Evolutionary conservation across 1,284 basidiomycete species (phyloP).

Genomic region (Testicularia cyperi): DNA sequence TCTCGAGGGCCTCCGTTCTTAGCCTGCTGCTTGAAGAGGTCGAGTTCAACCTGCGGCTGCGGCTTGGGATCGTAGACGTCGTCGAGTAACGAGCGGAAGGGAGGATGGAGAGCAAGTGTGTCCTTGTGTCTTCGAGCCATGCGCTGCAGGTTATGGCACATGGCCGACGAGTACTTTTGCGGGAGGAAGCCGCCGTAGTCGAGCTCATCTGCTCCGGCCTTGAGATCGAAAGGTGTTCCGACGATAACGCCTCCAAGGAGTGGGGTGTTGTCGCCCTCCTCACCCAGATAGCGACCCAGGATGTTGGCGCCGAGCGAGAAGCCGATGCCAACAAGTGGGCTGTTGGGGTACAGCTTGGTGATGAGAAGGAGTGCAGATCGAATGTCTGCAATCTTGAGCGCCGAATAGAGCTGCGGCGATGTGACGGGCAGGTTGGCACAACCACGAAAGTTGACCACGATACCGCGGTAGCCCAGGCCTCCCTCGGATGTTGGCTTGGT

Average conservation of each 20-base stretch:
- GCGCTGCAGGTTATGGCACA: constrained; percentile 74
- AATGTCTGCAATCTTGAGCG: constrained; percentile 75
- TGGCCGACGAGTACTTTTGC: constrained; percentile 76
- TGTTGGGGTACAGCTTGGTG: constrained; percentile 72
- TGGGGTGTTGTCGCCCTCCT: constrained; percentile 77
- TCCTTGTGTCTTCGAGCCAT: constrained; percentile 42
- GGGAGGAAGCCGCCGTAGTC: constrained; percentile 66
- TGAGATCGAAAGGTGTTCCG: constrained; percentile 78
- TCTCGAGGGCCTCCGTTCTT: constrained; percentile 25
- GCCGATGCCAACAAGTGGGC: constrained; percentile 80
- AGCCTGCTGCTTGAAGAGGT: constrained; percentile 26
- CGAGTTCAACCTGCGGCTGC: constrained; percentile 25
- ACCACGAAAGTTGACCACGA: constrained; percentile 69
- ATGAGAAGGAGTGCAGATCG: constrained; percentile 79
- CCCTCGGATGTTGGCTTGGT: constrained; percentile 42
- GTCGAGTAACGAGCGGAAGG: constrained; percentile 37
- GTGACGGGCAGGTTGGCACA: constrained; percentile 83
- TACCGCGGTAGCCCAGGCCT: constrained; percentile 67
- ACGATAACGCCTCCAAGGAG: constrained; percentile 71
- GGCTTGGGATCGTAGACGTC: constrained; percentile 37
- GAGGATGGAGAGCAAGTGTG: constrained; percentile 44
- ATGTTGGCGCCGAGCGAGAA: constrained; percentile 94
- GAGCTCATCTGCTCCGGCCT: constrained; percentile 64
- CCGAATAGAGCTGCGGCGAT: constrained; percentile 77
- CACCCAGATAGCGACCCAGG: constrained; percentile 84